A percentile compares a stretch with the other conserved stretches of the same genome.
Conservation (phyloP, 1,139 yeast genomes). For the Debaryomyces subglobosus region DNA sequence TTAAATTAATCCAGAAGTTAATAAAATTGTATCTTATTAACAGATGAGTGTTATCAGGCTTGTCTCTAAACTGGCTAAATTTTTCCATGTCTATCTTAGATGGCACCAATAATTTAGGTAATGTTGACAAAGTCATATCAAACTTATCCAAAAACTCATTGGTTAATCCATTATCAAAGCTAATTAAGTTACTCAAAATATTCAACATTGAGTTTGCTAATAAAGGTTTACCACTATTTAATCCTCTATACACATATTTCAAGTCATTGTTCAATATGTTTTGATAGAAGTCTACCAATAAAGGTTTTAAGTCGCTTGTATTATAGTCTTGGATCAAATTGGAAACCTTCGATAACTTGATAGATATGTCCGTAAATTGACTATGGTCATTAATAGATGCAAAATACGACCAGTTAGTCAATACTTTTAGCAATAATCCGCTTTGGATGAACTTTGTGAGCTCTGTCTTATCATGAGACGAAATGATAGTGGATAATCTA, state of each 20-base stretch:
- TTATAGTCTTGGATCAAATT: slow-evolving; percentile 18
- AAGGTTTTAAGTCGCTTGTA: slow-evolving; percentile 10
- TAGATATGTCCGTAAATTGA: slow-evolving; percentile 47
- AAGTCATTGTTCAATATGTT: slow-evolving; percentile 58
- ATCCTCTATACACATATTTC: slow-evolving; percentile 69
- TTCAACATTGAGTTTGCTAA: slow-evolving; percentile 64
- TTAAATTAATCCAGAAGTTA: slow-evolving; percentile 60
- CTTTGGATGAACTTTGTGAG: slow-evolving; percentile 17
- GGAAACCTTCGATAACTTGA: slow-evolving; percentile 32
- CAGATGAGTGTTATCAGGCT: slow-evolving; percentile 29
- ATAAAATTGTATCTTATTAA: slow-evolving; percentile 62
- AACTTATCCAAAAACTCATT: slow-evolving; percentile 65
- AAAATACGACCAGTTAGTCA: slow-evolving; percentile 58
- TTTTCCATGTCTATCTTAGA: slow-evolving; percentile 45
- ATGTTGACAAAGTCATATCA: slow-evolving; percentile 63
- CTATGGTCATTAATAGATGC: slow-evolving; percentile 65
- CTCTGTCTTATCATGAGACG: slow-evolving; percentile 10
- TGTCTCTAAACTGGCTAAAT: slow-evolving; percentile 14
- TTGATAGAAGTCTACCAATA: slow-evolving; percentile 42
- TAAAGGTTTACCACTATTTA: slow-evolving; percentile 60
- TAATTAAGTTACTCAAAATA: slow-evolving; percentile 55
- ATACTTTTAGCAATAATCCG: slow-evolving; percentile 22
- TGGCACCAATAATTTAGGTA: slow-evolving; percentile 66
- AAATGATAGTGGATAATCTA: slow-evolving; percentile 17
- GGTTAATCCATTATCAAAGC: slow-evolving; percentile 51